Evolutionary conservation across 495 filamentous ascomycete genomes (phyloP).

Genomic region (Penicillium dipodomyicola): DNA sequence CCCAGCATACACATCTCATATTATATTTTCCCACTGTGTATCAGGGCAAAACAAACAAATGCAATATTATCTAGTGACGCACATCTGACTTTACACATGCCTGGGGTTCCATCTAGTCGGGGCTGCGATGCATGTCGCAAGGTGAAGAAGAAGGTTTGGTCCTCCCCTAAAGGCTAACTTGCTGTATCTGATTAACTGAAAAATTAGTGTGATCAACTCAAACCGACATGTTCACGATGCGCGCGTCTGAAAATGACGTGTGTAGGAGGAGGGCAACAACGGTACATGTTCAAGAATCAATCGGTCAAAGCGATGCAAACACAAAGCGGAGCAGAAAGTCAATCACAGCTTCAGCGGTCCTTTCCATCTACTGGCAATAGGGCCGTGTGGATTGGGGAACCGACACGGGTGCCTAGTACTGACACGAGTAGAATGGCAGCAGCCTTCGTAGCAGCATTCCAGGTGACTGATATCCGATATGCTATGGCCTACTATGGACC

Average conservation of each 20-base stretch:
- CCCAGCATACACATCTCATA: not conserved
- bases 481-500: slow-evolving; percentile 35
- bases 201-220: slow-evolving; percentile 36
- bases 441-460: slow-evolving; percentile 24
- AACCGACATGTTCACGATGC: slow-evolving; percentile 41
- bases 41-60: no score
- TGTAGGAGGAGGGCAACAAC: slow-evolving; percentile 39
- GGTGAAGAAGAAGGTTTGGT: slow-evolving; percentile 46
- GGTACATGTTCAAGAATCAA: slow-evolving; percentile 41
- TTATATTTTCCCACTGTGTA: not conserved
- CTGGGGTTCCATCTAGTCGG: slow-evolving; percentile 46
- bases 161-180: not conserved
- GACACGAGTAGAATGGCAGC: slow-evolving; percentile 13
- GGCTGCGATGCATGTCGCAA: slow-evolving; percentile 48
- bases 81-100: slow-evolving; percentile 28
- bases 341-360: not conserved
- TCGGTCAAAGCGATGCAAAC: not conserved
- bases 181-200: slow-evolving; percentile 5
- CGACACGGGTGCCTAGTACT: slow-evolving; percentile 14
- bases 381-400: not conserved
- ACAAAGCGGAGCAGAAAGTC: not conserved
- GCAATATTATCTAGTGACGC: not conserved
- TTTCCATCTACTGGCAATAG: not conserved
- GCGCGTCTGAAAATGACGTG: slow-evolving; percentile 39
- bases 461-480: slow-evolving; percentile 35